A percentile compares a stretch with the other conserved stretches of the same genome.
Evolutionary conservation across 2,329 filamentous ascomycete species (phyloP).

Genomic region (Alternaria consortialis): DNA sequence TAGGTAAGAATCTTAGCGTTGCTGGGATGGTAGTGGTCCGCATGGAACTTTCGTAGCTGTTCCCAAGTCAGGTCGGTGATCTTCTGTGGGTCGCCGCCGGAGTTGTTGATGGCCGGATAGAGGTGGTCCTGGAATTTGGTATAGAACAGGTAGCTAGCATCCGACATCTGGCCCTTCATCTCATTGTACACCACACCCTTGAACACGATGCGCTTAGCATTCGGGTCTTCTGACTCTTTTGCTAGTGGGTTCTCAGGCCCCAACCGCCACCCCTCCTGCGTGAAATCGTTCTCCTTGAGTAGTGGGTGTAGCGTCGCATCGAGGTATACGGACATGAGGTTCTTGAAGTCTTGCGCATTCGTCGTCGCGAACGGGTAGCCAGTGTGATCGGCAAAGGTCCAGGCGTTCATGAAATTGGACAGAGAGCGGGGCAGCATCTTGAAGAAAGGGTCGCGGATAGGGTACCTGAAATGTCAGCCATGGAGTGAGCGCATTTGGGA

Average conservation of each 20-base stretch:
- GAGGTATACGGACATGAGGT: conserved; percentile 94
- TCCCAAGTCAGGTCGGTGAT: conserved; percentile 96
- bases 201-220: conserved; percentile 80
- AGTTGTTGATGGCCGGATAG: conserved; percentile 94
- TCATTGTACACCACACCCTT: conserved; percentile 99
- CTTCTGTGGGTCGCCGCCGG: conserved; percentile 92
- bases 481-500: not conserved
- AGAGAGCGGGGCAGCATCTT: conserved; percentile 98
- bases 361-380: conserved; percentile 98
- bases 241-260: conserved; percentile 84
- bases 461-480: conserved; percentile 68
- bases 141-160: conserved; percentile 95
- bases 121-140: conserved; percentile 95
- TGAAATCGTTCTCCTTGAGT: conserved; percentile 89
- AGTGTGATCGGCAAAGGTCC: conserved; percentile 94
- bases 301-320: conserved; percentile 92
- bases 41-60: conserved; percentile 87
- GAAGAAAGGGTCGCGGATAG: conserved; percentile 99
- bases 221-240: conserved; percentile 52
- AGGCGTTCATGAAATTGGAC: conserved; percentile 99
- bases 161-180: conserved; percentile 99
- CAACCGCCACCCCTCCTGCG: conserved; percentile 95
- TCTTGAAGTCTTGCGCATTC: conserved; percentile 93
- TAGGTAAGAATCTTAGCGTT: conserved; percentile 97
- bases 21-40: conserved; percentile 94